These are phyloP conservation scores for Cryptococcus maquisensis DNA, from an alignment of 1,284 basidiomycete species.

Conservation along the genomic window DNA sequence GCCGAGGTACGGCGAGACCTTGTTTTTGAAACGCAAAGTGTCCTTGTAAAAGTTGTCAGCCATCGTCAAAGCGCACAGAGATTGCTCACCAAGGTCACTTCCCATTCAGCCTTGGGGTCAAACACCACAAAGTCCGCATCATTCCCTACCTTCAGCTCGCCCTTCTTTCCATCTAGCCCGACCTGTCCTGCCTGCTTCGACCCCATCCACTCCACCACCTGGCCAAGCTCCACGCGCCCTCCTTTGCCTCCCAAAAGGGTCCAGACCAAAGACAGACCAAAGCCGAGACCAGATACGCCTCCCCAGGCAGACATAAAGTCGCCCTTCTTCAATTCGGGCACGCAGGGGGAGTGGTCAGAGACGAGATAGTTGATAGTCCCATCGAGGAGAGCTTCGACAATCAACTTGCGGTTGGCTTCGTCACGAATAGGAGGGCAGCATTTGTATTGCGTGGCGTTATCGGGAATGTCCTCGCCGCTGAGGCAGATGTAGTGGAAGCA, in stretches of 20 bases:
- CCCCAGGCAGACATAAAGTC: slow-evolving; percentile 88
- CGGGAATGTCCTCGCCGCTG: slow-evolving; percentile 53
- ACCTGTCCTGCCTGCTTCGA: slow-evolving; percentile 70
- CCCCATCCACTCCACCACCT: slow-evolving; percentile 71
- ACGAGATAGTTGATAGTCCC: slow-evolving; percentile 85
- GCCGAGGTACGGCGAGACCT: slow-evolving; percentile 81
- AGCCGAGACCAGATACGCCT: slow-evolving; percentile 79
- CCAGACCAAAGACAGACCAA: slow-evolving; percentile 75
- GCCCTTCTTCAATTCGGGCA: slow-evolving; percentile 71
- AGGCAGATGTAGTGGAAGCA: slow-evolving; percentile 86
- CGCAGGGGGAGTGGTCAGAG: slow-evolving; percentile 89
- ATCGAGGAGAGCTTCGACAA: slow-evolving; percentile 75
- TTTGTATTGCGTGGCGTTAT: slow-evolving; percentile 58
- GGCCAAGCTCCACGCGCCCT: slow-evolving; percentile 54
- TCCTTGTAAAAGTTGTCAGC: slow-evolving; percentile 47
- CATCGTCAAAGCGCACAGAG: too few relatives aligned
- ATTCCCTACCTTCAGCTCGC: slow-evolving; percentile 63
- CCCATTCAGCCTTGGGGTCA: slow-evolving; percentile 64
- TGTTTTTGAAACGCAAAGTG: slow-evolving; percentile 80
- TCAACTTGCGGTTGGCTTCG: slow-evolving; percentile 61
- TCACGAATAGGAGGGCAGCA: slow-evolving; percentile 91
- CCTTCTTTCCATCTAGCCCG: slow-evolving; percentile 65
- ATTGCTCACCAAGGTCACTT: slow-evolving; percentile 53
- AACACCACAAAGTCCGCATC: slow-evolving; percentile 84
- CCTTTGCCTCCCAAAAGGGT: slow-evolving; percentile 58